Conservation (phyloP, 331 rosid species). For the Ulmus americana region DNA sequence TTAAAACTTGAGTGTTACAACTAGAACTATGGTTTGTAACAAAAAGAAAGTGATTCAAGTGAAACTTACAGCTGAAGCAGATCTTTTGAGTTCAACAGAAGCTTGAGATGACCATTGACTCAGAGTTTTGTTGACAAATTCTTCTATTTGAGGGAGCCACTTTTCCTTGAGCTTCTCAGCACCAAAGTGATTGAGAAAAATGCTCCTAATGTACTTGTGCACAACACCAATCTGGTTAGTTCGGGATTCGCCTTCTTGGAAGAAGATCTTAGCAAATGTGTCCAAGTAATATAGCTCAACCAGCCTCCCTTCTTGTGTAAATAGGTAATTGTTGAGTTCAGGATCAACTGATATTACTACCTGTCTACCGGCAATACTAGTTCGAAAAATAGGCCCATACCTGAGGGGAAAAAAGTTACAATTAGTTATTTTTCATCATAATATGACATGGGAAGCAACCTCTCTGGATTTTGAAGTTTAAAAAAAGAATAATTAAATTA, state of each 20-base stretch:
- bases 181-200: conserved; percentile 30
- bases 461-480: too few relatives aligned
- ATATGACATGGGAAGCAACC: too few relatives aligned
- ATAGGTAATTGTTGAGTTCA: conserved; percentile 21
- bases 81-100: conserved; percentile 26
- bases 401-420: conserved; percentile 6
- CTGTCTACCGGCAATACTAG: conserved; percentile 29
- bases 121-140: conserved; percentile 10
- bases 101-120: conserved; percentile 23
- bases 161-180: conserved; percentile 26
- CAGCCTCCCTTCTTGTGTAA: conserved; percentile 32
- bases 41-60: background rate
- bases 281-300: conserved; percentile 32
- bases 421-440: too few relatives aligned
- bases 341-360: conserved; percentile 27
- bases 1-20: background rate
- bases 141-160: conserved; percentile 20
- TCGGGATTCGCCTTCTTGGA: conserved; percentile 6
- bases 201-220: conserved; percentile 26
- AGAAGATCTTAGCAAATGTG: conserved; percentile 25
- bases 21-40: background rate
- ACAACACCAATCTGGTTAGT: background rate
- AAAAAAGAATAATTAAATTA: too few relatives aligned
- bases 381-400: conserved; percentile 33
- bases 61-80: conserved; percentile 23